A percentile compares a stretch with the other conserved stretches of the same genome.
Evolutionary conservation across 192 early-diverging fungal species (phyloP).

Genomic region (Mortierella alpina): DNA sequence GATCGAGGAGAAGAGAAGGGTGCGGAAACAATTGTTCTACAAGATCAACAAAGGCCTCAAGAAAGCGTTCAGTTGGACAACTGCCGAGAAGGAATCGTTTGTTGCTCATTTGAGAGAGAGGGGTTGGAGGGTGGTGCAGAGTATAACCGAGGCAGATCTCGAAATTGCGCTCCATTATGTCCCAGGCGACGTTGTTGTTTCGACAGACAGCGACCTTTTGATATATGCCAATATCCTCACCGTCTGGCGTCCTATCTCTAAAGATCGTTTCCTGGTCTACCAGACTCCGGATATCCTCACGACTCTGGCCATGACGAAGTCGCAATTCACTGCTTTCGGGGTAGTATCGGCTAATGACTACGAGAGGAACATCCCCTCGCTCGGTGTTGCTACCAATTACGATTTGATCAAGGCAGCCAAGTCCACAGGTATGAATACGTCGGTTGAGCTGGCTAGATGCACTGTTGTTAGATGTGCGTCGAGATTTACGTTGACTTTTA

Average conservation of each 20-base stretch:
- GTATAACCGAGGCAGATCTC: slow-evolving; percentile 19
- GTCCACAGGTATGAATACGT: neutral
- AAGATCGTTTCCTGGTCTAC: neutral
- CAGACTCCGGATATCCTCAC: neutral
- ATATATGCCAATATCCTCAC: neutral
- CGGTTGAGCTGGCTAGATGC: neutral
- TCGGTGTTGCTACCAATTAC: slow-evolving; percentile 1
- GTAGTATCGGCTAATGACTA: slow-evolving; percentile 6
- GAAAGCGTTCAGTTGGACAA: slow-evolving; percentile 1
- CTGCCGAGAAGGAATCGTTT: neutral
- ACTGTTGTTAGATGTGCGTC: neutral
- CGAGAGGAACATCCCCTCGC: slow-evolving; percentile 5
- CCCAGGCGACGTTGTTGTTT: slow-evolving; percentile 5
- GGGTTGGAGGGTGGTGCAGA: neutral
- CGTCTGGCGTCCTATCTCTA: slow-evolving; percentile 2
- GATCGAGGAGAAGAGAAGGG: too few species aligned
- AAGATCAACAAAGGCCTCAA: neutral
- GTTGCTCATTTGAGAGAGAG: neutral
- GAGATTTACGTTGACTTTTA: too few species aligned
- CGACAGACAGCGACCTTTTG: slow-evolving; percentile 13
- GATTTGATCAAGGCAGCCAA: neutral
- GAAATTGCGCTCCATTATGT: slow-evolving; percentile 4
- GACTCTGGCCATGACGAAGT: neutral
- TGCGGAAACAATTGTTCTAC: slow-evolving; percentile 11
- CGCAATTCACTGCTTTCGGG: slow-evolving; percentile 3